A percentile compares a stretch with the other conserved stretches of the same genome.
Conservation (phyloP, 192 early-diverging fungal species). For the Coemansia sp. region DNA sequence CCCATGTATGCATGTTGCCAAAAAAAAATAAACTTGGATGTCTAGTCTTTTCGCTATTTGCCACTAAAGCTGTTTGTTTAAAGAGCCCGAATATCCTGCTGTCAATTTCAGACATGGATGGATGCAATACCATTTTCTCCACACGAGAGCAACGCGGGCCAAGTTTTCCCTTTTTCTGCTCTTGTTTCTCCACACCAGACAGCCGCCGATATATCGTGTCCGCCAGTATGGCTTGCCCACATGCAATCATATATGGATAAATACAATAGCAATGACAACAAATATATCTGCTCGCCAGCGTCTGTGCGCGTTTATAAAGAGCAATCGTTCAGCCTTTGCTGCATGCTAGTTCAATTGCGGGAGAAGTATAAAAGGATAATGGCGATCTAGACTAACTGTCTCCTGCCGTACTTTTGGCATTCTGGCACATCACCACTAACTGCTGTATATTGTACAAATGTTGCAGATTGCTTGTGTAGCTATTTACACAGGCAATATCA, state of each 20-base stretch:
- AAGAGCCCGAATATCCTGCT: background rate
- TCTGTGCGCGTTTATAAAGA: no score
- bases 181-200: background rate
- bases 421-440: no score
- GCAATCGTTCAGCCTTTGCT: no score
- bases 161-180: background rate
- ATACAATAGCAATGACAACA: no score
- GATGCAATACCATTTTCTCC: background rate
- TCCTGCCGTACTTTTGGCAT: no score
- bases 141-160: constrained; percentile 1
- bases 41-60: background rate
- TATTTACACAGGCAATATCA: background rate
- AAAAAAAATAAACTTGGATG: no score
- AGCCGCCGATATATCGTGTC: background rate
- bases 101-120: background rate
- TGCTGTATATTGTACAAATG: background rate
- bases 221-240: background rate
- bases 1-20: no score
- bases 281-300: no score
- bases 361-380: no score
- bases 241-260: background rate
- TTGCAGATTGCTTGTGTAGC: background rate
- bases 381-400: no score
- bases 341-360: no score
- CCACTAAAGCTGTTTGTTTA: background rate